Evolutionary conservation across 2,329 filamentous ascomycete species (phyloP).

Genomic region (Colletotrichum sp.): DNA sequence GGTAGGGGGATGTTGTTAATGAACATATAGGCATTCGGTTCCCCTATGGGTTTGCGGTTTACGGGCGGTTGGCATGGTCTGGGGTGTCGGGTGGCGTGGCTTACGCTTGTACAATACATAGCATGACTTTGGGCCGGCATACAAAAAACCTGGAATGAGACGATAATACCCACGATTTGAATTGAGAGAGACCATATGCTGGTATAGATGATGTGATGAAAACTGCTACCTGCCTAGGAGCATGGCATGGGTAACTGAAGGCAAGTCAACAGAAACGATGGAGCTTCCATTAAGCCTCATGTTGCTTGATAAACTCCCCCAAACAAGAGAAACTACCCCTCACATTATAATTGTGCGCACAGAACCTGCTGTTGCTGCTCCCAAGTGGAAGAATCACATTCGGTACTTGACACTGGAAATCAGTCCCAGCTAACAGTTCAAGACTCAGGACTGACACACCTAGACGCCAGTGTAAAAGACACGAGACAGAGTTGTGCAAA

Average conservation of each 20-base stretch:
- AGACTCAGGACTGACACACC: not conserved
- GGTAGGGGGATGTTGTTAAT: slow-evolving; percentile 12
- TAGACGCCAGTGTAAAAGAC: not conserved
- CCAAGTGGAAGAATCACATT: not conserved
- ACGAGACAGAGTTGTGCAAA: not conserved
- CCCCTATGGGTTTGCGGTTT: slow-evolving; percentile 15
- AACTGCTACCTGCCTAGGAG: not conserved
- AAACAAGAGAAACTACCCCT: not conserved
- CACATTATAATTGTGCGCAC: not conserved
- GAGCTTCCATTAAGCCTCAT: not conserved
- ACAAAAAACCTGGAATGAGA: slow-evolving; percentile 22
- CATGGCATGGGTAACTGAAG: not conserved
- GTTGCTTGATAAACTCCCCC: not conserved
- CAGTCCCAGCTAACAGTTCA: not conserved
- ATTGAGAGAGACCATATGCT: not conserved
- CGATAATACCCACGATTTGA: slow-evolving; percentile 13
- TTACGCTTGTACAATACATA: slow-evolving; percentile 22
- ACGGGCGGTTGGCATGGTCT: slow-evolving; percentile 20
- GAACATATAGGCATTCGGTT: slow-evolving; percentile 18
- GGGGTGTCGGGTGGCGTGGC: slow-evolving; percentile 21
- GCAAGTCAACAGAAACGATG: not conserved
- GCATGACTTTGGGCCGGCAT: slow-evolving; percentile 22
- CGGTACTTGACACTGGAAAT: not conserved
- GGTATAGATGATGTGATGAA: not conserved
- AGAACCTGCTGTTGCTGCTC: not conserved